phyloP scores from a whole-genome alignment of 176 grass and related monocot species.

The Oryza brachyantha region DNA sequence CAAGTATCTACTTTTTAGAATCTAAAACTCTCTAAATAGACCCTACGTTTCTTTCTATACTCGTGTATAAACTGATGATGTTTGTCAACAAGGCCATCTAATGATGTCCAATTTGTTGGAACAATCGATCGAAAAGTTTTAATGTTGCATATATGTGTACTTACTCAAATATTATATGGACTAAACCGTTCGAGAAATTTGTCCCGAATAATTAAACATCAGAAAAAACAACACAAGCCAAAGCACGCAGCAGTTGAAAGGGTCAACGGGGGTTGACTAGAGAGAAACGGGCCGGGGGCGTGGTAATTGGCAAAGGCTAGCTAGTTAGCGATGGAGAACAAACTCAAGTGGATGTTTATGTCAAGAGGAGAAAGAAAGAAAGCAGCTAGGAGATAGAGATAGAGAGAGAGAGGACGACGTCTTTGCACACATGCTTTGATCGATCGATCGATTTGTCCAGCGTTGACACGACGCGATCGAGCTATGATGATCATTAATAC shows the following conservation, averaged over 20 bases:
- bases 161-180: too few species aligned
- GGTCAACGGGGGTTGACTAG: neutral
- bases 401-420: neutral
- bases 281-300: neutral
- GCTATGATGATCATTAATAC: too few species aligned
- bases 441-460: too few species aligned
- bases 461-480: constrained; percentile 27
- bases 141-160: too few species aligned
- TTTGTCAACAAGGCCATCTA: neutral
- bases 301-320: neutral
- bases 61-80: neutral
- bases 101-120: too few species aligned
- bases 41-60: neutral
- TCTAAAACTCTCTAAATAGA: too few species aligned
- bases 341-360: neutral
- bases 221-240: neutral
- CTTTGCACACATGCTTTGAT: neutral
- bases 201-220: too few species aligned
- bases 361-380: neutral
- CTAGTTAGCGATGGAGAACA: neutral
- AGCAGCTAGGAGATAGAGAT: too few species aligned
- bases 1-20: too few species aligned
- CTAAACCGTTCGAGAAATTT: too few species aligned
- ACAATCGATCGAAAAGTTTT: too few species aligned
- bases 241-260: neutral